These are phyloP conservation scores for Tetracladium maxilliforme DNA, from an alignment of 2,329 filamentous ascomycete species.

Conservation along the genomic window DNA sequence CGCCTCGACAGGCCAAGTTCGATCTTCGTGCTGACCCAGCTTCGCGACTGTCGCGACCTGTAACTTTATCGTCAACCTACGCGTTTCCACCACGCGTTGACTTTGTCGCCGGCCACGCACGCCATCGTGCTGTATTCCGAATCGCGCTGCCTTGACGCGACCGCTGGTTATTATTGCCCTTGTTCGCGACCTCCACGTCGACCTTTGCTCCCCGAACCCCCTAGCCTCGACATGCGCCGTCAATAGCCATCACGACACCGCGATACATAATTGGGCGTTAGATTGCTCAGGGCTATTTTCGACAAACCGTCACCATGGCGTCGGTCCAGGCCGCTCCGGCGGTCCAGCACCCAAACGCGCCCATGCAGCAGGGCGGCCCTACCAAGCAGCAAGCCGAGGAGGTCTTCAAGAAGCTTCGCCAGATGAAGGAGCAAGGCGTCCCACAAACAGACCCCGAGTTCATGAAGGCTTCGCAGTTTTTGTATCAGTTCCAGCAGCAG, in stretches of 20 bases:
- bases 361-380: conserved; percentile 48
- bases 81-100: too few species aligned
- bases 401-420: conserved; percentile 70
- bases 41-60: too few species aligned
- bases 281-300: neutral
- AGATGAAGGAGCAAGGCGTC: conserved; percentile 78
- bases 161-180: too few species aligned
- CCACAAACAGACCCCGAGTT: conserved; percentile 75
- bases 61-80: too few species aligned
- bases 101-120: too few species aligned
- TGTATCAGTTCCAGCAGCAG: conserved; percentile 56
- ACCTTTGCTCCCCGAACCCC: neutral
- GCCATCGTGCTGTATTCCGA: too few species aligned
- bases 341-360: conserved; percentile 48
- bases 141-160: too few species aligned
- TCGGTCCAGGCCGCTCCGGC: conserved; percentile 62
- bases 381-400: conserved; percentile 69
- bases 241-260: neutral
- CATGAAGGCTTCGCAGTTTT: conserved; percentile 64
- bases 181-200: too few species aligned
- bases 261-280: neutral
- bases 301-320: conserved; percentile 44
- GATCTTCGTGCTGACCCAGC: too few species aligned
- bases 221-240: neutral
- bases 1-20: too few species aligned